Conservation (phyloP, 2,329 filamentous ascomycete species). For the Furcasterigmium furcatum region DNA sequence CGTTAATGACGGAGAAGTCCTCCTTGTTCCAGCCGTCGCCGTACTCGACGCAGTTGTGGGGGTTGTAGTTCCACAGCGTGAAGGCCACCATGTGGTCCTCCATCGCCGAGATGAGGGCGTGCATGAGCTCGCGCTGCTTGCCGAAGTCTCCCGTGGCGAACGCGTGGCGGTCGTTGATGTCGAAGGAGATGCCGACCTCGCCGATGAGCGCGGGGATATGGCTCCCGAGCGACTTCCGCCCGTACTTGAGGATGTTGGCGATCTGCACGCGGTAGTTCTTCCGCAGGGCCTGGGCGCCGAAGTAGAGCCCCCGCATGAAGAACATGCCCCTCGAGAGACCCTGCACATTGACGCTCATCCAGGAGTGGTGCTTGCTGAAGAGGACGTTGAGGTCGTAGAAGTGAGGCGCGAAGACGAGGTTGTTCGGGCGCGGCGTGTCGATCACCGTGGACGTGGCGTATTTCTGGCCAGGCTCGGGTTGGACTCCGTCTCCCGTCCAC, state of each 20-base stretch:
- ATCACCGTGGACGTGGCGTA: constrained; percentile 24
- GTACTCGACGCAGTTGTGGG: constrained; percentile 30
- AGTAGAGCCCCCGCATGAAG: constrained; percentile 34
- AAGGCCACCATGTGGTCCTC: constrained; percentile 33
- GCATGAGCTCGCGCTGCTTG: constrained; percentile 32
- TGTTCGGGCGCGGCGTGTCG: constrained; percentile 19
- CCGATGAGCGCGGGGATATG: constrained; percentile 32
- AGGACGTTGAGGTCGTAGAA: constrained; percentile 40
- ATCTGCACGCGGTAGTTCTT: constrained; percentile 35
- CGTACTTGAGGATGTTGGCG: constrained; percentile 28
- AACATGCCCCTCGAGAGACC: constrained; percentile 35
- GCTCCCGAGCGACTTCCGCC: constrained; percentile 24
- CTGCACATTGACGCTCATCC: constrained; percentile 37
- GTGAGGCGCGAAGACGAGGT: constrained; percentile 37
- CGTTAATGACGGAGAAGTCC: constrained; percentile 36
- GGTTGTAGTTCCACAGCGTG: constrained; percentile 37
- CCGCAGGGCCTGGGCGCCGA: constrained; percentile 29
- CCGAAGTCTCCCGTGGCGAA: constrained; percentile 34
- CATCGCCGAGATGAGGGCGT: constrained; percentile 35
- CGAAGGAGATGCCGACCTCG: constrained; percentile 36
- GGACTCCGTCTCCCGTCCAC: constrained; percentile 17
- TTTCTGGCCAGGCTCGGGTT: constrained; percentile 11
- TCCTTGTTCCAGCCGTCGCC: constrained; percentile 41
- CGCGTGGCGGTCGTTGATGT: constrained; percentile 31
- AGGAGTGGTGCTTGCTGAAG: constrained; percentile 29